Conservation (phyloP, 805 yeast species). For the Tetrapisispora phaffii region DNA sequence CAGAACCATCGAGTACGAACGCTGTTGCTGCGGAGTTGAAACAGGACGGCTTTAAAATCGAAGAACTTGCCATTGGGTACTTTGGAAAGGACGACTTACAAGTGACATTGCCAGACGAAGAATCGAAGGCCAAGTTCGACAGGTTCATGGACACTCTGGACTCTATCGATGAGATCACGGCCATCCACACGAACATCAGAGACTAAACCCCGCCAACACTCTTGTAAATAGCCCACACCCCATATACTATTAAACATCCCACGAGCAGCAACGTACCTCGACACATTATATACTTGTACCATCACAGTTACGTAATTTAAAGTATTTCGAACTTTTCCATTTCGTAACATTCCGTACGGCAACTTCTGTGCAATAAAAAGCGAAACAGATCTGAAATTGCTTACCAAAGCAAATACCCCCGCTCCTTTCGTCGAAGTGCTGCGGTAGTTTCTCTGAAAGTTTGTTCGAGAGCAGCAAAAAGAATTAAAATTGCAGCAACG, state of each 20-base stretch:
- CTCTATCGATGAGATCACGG: conserved; percentile 76
- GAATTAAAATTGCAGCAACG: background rate
- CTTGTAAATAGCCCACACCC: background rate
- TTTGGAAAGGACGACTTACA: conserved; percentile 52
- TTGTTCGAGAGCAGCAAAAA: background rate
- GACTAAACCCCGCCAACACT: too few relatives aligned
- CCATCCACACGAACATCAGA: conserved; percentile 54
- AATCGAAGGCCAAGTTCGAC: conserved; percentile 38
- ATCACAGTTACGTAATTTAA: too few relatives aligned
- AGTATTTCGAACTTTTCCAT: too few relatives aligned
- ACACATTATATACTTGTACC: too few relatives aligned
- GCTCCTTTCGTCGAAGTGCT: too few relatives aligned
- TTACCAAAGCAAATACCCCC: too few relatives aligned
- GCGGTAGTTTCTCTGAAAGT: background rate
- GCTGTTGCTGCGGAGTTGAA: conserved; percentile 50
- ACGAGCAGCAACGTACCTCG: too few relatives aligned
- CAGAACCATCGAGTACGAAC: conserved; percentile 57
- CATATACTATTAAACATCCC: too few relatives aligned
- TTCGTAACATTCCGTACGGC: too few relatives aligned
- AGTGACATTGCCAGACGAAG: conserved; percentile 46
- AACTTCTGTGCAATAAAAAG: too few relatives aligned
- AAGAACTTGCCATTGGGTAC: conserved; percentile 64
- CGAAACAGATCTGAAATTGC: too few relatives aligned
- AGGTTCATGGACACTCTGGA: conserved; percentile 56
- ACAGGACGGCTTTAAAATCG: conserved; percentile 41